Conservation (phyloP, 805 yeast species). For the Grigorovia humatica region DNA sequence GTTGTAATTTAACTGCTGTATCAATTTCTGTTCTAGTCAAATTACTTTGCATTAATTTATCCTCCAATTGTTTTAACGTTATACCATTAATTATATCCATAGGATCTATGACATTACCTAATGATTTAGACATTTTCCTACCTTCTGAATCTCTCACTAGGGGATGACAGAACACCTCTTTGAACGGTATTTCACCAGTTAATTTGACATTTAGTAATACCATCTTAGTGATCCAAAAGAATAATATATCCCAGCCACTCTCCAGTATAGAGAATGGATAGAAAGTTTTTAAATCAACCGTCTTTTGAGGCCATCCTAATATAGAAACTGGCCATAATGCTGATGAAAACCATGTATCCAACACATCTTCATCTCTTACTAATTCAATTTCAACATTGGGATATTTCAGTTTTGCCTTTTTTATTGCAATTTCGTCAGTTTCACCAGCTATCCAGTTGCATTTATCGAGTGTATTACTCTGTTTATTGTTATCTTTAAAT, state of each 20-base stretch:
- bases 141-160: constrained; percentile 97
- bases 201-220: constrained; percentile 77
- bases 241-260: constrained; percentile 97
- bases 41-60: constrained; percentile 66
- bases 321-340: constrained; percentile 97
- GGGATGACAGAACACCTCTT: constrained; percentile 96
- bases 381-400: constrained; percentile 57
- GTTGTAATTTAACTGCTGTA: constrained; percentile 79
- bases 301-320: constrained; percentile 83
- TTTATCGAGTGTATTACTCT: constrained; percentile 30
- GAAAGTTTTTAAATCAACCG: constrained; percentile 61
- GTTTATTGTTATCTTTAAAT: constrained; percentile 50
- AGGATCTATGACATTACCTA: constrained; percentile 95
- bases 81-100: constrained; percentile 86
- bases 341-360: constrained; percentile 98
- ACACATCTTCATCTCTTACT: constrained; percentile 92
- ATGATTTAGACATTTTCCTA: constrained; percentile 94
- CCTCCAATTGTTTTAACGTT: constrained; percentile 62
- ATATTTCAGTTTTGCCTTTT: constrained; percentile 63
- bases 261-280: constrained; percentile 88
- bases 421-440: constrained; percentile 65
- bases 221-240: constrained; percentile 98
- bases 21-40: constrained; percentile 75
- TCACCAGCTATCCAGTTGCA: constrained; percentile 87
- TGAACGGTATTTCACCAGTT: constrained; percentile 77